Conservation (phyloP, 768 basidiomycete species). For the Infundibulicybe gibba region DNA sequence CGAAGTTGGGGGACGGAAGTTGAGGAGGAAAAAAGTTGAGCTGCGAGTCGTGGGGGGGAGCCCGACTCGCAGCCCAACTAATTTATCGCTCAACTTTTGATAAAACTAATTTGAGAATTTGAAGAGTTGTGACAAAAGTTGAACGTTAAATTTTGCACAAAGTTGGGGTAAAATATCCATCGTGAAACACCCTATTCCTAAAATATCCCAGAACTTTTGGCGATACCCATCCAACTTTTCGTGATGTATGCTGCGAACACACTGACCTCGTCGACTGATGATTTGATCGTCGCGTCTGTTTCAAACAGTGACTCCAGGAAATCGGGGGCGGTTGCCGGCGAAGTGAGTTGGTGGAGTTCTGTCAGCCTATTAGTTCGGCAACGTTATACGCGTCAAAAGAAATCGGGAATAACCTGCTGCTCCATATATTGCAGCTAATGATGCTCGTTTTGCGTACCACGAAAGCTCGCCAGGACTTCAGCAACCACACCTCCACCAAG, state of each 20-base stretch:
- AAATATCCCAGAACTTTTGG: slow-evolving; percentile 61
- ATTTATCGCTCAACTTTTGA: no score
- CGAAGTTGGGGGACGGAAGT: no score
- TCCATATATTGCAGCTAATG: slow-evolving; percentile 64
- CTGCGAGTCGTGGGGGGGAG: no score
- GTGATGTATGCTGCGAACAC: slow-evolving; percentile 58
- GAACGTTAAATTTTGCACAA: no score
- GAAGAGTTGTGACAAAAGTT: no score
- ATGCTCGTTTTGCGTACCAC: slow-evolving; percentile 71
- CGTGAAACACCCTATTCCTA: slow-evolving; percentile 17
- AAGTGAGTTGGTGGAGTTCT: slow-evolving; percentile 83
- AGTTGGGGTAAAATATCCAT: no score
- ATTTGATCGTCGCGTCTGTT: slow-evolving; percentile 39
- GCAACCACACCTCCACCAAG: neutral
- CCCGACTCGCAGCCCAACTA: no score
- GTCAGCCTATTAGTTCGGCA: slow-evolving; percentile 1
- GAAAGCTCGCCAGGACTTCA: slow-evolving; percentile 38
- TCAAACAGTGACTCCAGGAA: slow-evolving; percentile 69
- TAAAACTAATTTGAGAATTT: no score
- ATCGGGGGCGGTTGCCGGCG: slow-evolving; percentile 58
- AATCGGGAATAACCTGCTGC: slow-evolving; percentile 50
- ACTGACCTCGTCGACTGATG: slow-evolving; percentile 46
- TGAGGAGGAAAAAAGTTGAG: no score
- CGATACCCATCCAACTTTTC: slow-evolving; percentile 70
- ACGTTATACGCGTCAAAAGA: neutral